Evolutionary conservation across 257 asterid genomes (phyloP).

Genomic region (Gardenia jasminoides): DNA sequence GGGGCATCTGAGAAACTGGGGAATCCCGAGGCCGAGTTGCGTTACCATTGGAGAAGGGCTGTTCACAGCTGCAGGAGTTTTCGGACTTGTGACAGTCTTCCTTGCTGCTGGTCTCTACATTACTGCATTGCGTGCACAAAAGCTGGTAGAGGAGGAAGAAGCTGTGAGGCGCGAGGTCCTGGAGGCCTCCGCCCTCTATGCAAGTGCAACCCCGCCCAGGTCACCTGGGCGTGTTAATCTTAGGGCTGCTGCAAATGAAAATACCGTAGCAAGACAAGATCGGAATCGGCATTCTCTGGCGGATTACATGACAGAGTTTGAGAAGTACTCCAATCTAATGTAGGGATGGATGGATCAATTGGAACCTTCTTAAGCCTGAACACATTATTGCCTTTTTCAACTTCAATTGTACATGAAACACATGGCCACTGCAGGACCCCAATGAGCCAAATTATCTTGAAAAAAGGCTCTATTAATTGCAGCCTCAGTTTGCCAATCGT

Average conservation of each 20-base stretch:
- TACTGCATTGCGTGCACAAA: constrained; percentile 55
- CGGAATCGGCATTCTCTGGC: constrained; percentile 36
- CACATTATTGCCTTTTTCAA: neutral
- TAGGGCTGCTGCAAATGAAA: constrained; percentile 43
- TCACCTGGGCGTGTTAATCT: constrained; percentile 43
- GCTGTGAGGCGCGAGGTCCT: constrained; percentile 36
- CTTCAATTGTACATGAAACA: constrained; percentile 4
- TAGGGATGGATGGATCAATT: constrained; percentile 12
- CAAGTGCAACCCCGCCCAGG: constrained; percentile 67
- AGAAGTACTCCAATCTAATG: constrained; percentile 46
- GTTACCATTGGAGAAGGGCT: constrained; percentile 53
- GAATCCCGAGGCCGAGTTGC: constrained; percentile 46
- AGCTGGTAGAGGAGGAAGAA: constrained; percentile 34
- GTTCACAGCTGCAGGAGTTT: constrained; percentile 79
- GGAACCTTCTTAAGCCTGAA: too few species aligned
- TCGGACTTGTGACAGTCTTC: constrained; percentile 60
- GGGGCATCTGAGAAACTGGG: constrained; percentile 83
- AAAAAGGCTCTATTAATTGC: neutral
- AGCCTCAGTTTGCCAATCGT: neutral
- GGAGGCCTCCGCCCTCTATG: constrained; percentile 53
- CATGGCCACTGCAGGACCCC: neutral
- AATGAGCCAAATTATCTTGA: neutral
- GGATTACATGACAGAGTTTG: constrained; percentile 51
- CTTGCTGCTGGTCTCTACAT: constrained; percentile 70
- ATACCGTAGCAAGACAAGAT: constrained; percentile 36